These are phyloP conservation scores for Tulasnella sp. DNA, from an alignment of 768 basidiomycete genomes.

Conservation along the genomic window DNA sequence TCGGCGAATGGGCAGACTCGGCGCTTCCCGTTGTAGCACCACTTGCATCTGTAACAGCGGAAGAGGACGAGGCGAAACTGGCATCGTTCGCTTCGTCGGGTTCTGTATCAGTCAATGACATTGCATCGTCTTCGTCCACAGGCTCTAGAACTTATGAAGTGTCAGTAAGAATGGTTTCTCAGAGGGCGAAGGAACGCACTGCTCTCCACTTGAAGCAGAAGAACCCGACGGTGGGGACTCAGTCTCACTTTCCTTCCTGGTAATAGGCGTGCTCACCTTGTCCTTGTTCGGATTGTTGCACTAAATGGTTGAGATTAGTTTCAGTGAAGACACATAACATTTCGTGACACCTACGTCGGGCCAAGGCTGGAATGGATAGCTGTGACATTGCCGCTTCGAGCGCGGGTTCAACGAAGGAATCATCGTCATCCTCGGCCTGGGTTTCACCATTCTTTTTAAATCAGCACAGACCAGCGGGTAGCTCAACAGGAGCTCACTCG, in stretches of 20 bases:
- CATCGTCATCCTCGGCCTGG: not conserved
- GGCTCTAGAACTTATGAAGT: not conserved
- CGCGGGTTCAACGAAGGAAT: not conserved
- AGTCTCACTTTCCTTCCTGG: not conserved
- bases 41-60: not conserved
- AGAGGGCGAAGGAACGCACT: not conserved
- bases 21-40: not conserved
- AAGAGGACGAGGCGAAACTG: not conserved
- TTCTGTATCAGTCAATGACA: not conserved
- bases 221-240: not conserved
- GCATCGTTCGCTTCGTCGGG: not conserved
- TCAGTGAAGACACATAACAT: not conserved
- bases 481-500: not conserved
- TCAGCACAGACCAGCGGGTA: not conserved
- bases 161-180: not conserved
- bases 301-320: not conserved
- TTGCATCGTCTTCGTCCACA: not conserved
- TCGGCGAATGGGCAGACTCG: not conserved
- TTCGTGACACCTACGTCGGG: not conserved
- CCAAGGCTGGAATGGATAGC: not conserved
- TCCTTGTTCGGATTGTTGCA: not conserved
- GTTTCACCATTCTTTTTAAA: not conserved
- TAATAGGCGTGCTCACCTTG: not conserved
- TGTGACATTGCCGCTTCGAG: not conserved
- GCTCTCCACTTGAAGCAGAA: not conserved